A percentile compares a stretch with the other conserved stretches of the same genome.
These are phyloP conservation scores for Bipolaris gigantea DNA, from an alignment of 2,329 filamentous ascomycete genomes.

Conservation along the genomic window DNA sequence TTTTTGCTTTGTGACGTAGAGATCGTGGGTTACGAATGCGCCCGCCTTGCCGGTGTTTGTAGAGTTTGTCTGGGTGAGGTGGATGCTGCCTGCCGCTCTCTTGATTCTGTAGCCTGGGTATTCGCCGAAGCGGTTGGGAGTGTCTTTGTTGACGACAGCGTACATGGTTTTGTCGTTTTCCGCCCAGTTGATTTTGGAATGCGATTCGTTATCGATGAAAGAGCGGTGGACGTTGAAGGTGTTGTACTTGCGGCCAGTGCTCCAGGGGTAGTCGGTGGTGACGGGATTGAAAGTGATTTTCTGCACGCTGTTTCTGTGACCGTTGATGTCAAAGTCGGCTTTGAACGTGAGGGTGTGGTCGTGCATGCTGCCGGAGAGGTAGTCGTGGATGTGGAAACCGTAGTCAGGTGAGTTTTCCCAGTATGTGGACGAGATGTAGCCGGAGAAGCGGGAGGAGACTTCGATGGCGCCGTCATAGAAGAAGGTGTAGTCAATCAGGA, in stretches of 20 bases:
- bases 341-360: conserved; percentile 50
- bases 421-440: conserved; percentile 34
- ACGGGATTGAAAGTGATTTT: conserved; percentile 46
- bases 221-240: conserved; percentile 56
- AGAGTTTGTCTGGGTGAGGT: conserved; percentile 54
- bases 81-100: conserved; percentile 42
- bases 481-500: conserved; percentile 33
- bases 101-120: conserved; percentile 55
- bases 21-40: conserved; percentile 55
- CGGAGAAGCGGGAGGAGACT: conserved; percentile 29
- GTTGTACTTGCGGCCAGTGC: conserved; percentile 51
- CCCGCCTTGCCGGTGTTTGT: conserved; percentile 51
- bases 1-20: conserved; percentile 56
- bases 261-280: conserved; percentile 55
- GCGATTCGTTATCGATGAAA: conserved; percentile 45
- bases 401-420: conserved; percentile 37
- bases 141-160: conserved; percentile 55
- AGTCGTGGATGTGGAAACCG: conserved; percentile 45
- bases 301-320: conserved; percentile 41
- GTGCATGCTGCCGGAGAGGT: conserved; percentile 40
- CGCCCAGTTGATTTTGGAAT: conserved; percentile 51
- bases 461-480: conserved; percentile 34
- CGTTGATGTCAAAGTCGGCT: conserved; percentile 46
- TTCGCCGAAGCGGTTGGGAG: conserved; percentile 55
- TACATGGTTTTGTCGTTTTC: conserved; percentile 53